phyloP scores from a whole-genome alignment of 106 monocot genomes.

The Dendrobium chrysotoxum region DNA sequence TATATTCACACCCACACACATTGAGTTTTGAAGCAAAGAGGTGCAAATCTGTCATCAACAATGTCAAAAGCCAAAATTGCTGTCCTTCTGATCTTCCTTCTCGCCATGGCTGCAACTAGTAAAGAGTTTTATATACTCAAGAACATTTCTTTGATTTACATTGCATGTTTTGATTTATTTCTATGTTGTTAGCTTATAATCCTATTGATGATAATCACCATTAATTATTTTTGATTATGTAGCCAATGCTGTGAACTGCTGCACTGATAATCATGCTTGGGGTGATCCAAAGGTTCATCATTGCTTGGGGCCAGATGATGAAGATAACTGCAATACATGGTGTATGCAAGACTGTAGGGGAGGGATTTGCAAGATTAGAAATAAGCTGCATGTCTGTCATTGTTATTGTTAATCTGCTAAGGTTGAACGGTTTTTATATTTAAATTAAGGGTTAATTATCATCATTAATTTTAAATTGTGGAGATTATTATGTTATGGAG shows the following conservation, averaged over 20 bases:
- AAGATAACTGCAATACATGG: neutral
- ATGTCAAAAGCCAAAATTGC: constrained; percentile 2
- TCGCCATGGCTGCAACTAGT: neutral
- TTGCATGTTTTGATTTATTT: too few species aligned
- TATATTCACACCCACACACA: neutral
- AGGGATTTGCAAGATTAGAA: neutral
- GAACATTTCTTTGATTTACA: neutral
- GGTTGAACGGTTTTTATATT: too few species aligned
- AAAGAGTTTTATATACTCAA: neutral
- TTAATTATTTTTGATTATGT: neutral
- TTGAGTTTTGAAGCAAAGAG: neutral
- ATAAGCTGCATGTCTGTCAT: neutral
- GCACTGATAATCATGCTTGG: neutral
- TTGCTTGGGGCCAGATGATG: neutral
- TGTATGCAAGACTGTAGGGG: neutral
- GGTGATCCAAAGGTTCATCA: neutral
- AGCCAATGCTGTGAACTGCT: neutral
- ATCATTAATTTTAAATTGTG: neutral
- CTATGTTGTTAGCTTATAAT: neutral
- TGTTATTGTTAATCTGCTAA: neutral
- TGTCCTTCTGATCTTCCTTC: neutral
- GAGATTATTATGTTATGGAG: neutral
- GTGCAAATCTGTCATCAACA: neutral
- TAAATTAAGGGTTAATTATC: neutral
- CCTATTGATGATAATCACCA: neutral